Evolutionary conservation across 768 basidiomycete genomes (phyloP).

Genomic region (Strobilomyces echinocephalus): DNA sequence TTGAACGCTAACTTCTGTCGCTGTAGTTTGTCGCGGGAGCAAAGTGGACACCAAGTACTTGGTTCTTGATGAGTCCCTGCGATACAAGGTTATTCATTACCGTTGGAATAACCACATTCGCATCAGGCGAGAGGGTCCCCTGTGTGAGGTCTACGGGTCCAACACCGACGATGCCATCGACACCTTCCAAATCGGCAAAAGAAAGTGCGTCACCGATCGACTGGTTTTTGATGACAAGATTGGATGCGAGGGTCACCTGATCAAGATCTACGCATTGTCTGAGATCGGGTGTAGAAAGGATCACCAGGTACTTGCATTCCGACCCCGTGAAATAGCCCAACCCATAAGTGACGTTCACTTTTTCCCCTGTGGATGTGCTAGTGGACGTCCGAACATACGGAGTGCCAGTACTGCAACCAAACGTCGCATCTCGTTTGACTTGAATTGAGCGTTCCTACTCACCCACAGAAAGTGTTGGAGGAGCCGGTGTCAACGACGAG

Average conservation of each 20-base stretch:
- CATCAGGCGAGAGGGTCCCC: constrained; percentile 1
- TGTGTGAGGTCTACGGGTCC: constrained; percentile 21
- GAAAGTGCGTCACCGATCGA: constrained; percentile 25
- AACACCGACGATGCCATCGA: constrained; percentile 28
- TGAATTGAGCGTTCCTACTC: not conserved
- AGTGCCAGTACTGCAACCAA: constrained; percentile 15
- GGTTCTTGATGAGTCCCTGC: constrained; percentile 14
- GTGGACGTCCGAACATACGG: constrained; percentile 16
- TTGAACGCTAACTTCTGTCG: constrained; percentile 12
- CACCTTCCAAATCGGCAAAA: constrained; percentile 12
- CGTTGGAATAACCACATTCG: constrained; percentile 17
- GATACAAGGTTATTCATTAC: constrained; percentile 23
- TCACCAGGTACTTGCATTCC: constrained; percentile 26
- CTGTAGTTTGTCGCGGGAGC: constrained; percentile 16
- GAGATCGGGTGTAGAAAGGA: not conserved
- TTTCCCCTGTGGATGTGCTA: constrained; percentile 22
- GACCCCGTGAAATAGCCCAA: constrained; percentile 24
- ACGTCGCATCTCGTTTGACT: not conserved
- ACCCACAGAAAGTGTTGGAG: constrained; percentile 17
- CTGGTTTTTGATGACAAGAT: constrained; percentile 25
- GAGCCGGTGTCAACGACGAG: constrained; percentile 30
- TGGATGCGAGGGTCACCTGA: constrained; percentile 21
- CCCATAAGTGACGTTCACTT: constrained; percentile 11
- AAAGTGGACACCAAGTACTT: constrained; percentile 21
- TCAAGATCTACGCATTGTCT: constrained; percentile 18